Percentiles rank a stretch among this genome's conserved stretches.
Conservation (phyloP, 257 asterid genomes). For the Solanum neorickii region DNA sequence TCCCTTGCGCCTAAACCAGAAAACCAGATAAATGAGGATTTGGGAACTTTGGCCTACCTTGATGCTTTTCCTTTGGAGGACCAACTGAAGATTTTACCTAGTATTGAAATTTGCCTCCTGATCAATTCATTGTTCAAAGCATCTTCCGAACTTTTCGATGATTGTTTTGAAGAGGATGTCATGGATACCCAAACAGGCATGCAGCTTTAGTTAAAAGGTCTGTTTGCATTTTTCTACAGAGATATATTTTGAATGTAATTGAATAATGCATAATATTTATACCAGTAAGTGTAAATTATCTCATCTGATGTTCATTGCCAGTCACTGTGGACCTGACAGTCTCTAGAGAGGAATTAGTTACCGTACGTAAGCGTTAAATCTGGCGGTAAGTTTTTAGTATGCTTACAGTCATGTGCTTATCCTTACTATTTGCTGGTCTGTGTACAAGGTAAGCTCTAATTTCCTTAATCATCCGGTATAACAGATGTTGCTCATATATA, state of each 20-base stretch:
- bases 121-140: neutral
- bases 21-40: slow-evolving; percentile 72
- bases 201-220: neutral
- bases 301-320: neutral
- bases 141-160: neutral
- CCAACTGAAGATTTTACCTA: slow-evolving; percentile 68
- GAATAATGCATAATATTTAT: neutral
- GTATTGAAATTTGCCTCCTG: slow-evolving; percentile 12
- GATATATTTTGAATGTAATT: neutral
- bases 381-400: neutral
- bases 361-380: neutral
- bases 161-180: neutral
- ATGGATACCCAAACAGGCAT: neutral
- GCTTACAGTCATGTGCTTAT: neutral
- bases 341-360: neutral
- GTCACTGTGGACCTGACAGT: neutral
- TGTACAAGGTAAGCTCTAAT: neutral
- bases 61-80: slow-evolving; percentile 66
- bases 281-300: neutral
- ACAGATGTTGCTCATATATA: neutral
- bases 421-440: neutral
- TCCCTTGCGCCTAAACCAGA: slow-evolving; percentile 83
- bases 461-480: neutral
- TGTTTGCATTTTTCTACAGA: neutral
- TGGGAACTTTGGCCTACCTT: slow-evolving; percentile 58